Evolutionary conservation across 169 alveolate species (phyloP), one percentile per base, ranked within the genome.

Genomic region (Babesia bovis): DNA sequence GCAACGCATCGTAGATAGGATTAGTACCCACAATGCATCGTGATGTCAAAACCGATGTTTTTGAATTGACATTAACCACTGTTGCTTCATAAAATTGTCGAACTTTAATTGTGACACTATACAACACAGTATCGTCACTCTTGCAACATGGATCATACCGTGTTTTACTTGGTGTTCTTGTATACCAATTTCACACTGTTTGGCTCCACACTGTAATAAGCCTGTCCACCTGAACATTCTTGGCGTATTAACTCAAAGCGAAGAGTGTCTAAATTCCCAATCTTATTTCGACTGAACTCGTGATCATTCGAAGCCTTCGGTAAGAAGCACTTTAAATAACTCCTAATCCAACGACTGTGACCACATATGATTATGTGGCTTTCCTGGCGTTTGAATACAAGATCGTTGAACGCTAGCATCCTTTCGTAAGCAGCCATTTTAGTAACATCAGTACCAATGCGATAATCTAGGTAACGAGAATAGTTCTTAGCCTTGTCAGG

Each of bases 331-430:
- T 41, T 25, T 33, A 81, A 33, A 52, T 75, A 66, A 49, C 47
- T 26, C 40, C 70, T 9, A 25, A 81, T 25, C 88, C 88, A 81
- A 19, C 82, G 49, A 47, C 81, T 61, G 56, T 81, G 88, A 21
- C 88, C 88, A 40, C 76, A 68, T 2, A 66, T 81, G 17, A 81
- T 72, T 17, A 81, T 47, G 35, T 36, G 30, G 30, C 71, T 73
- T 63, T 81, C 84, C 23, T 26, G 41, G 36, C 52, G 61, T n/a
- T 40, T 52, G 74, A 81, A 81, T 15, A 81, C 35, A 28, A 84
- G 57, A 35, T 81, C 67, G 73, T 66, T 66, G 60, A 81, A 81
- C 32, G 10, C 28, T 0, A 63, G 12, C 74, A 81, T 61, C 72
- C 68, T 81, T 17, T 35, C 58, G 68, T 78, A 78, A n/a, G 55